Evolutionary conservation across 164 flowering plant genomes (phyloP), one percentile per base, ranked within the genome.

Genomic region (Chimonanthus salicifolius): DNA sequence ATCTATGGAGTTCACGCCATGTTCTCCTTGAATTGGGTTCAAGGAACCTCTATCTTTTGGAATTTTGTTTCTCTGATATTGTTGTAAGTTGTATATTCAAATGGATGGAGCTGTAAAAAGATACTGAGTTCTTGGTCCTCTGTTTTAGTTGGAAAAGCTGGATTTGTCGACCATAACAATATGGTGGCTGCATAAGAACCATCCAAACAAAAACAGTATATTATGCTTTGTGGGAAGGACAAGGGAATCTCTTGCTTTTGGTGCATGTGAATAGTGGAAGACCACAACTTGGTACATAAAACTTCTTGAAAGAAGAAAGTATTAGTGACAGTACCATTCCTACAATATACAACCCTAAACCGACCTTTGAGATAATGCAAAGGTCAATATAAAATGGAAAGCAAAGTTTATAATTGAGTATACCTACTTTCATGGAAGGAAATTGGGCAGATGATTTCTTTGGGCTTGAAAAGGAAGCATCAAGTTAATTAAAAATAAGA

Each of bases 211-310:
- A 66, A 66, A 66, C 47, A 66, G 68, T 66, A 13, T 44, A 66
- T 66, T 44, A 45, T 66, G 68, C 68, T 66, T 33, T 5, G 47
- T 63, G 66, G 66, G 66, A 63, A 63, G 68, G 68, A 66, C 18
- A 66, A 66, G 47, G 68, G 68, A 66, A 44, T 66, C 68, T 47
- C 47, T 6, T 44, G 10, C 48, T 45, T 45, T 66, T 66, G 68
- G 48, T 66, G 68, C 48, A 46, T 66, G 68, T 66, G 49, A 66
- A 66, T 45, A 66, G 68, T 46, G 47, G 49, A 20, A 44, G 66
- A 44, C 66, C 66, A 63, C 66, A 45, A 66, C 47, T 46, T 66
- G 68, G 5, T 45, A 33, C 49, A 8, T 43, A 47, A 21, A 43
- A 44, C 47, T 16, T 44, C 65, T 20, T 63, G 33, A 43, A 44